Evolutionary conservation across 345 rosid genomes (phyloP).

Genomic region (Clausena lansium): DNA sequence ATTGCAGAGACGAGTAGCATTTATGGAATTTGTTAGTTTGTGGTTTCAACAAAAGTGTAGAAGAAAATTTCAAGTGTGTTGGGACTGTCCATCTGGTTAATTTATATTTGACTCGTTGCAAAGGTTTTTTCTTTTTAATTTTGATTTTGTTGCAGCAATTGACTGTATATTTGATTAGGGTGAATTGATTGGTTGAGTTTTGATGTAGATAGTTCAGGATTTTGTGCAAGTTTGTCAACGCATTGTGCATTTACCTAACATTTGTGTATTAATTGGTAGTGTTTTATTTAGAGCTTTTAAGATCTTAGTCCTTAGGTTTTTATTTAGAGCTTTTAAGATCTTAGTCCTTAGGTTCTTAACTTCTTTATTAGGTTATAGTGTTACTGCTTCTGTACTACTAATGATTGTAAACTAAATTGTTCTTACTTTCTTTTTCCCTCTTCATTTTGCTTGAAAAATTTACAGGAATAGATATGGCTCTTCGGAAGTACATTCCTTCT

Average conservation of each 20-base stretch:
- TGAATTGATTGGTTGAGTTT: slow-evolving; percentile 13
- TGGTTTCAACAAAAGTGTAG: slow-evolving; percentile 24
- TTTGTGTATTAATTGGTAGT: background rate
- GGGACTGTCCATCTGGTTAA: slow-evolving; percentile 33
- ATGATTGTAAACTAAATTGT: background rate
- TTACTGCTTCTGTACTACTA: background rate
- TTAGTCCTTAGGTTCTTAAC: background rate
- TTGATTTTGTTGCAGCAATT: background rate
- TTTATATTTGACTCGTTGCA: slow-evolving; percentile 8
- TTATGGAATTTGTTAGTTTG: slow-evolving; percentile 28
- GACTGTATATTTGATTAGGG: background rate
- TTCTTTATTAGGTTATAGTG: background rate
- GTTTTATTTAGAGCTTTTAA: background rate
- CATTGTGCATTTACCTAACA: background rate
- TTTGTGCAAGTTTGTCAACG: slow-evolving; percentile 5
- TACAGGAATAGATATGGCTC: slow-evolving; percentile 56
- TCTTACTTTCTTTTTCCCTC: background rate
- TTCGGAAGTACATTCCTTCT: slow-evolving; percentile 60
- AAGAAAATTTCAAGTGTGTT: slow-evolving; percentile 20
- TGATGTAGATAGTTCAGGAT: background rate
- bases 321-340: too few relatives aligned
- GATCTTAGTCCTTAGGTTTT: background rate
- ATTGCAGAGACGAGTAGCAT: slow-evolving; percentile 44
- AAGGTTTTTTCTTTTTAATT: slow-evolving; percentile 18
- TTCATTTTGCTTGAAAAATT: slow-evolving; percentile 7